Base-by-base conservation (phyloP, 768 basidiomycete genomes). In the Galerina sulciceps region DNA sequence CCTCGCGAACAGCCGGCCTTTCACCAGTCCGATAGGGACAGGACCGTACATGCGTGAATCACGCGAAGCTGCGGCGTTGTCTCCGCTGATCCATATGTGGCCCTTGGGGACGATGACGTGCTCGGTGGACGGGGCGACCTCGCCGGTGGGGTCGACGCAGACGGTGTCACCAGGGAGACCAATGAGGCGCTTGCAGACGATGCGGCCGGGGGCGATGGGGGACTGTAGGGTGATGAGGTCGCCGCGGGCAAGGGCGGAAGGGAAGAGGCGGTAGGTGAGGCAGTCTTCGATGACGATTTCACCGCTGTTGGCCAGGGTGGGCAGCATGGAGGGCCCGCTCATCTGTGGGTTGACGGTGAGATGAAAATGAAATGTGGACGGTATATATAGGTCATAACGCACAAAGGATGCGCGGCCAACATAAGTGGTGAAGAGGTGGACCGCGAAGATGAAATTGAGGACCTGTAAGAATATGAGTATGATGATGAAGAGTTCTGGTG, bases 41-140 rank as follows among this genome's bases (percentile, higher is more conserved):
- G 96, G 96, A 0, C 96, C 97, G 75, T 97, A 97, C n/a, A 79
- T 74, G 56, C 96, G 82, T 10, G 96, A 98, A 76, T 99, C 96
- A 13, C 87, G 85, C 36, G 94, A 95, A 63, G 79, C 81, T 22
- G 84, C 79, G 42, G 89, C 78, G 68, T 99, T 99, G 75, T 99
- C 96, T 20, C 96, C 97, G 49, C 79, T 83, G 31, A 96, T 79
- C 96, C 96, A 98, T 20, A 96, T 72, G 70, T 96, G 91, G 3
- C 94, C 93, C 65, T 83, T 83, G 1, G 96, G 96, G 10, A 98
- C 75, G 23, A 86, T 68, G 14, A 96, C 82, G 66, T 94, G 91
- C 59, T 90, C 90, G 14, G 79, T 80, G 10, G 87, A 85, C 10
- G 87, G 84, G 9, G 84, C 87, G 48, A 76, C 75, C 50, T 72